phyloP scores from a whole-genome alignment of 805 yeast genomes.

The Jamesozyma spencerorum region DNA sequence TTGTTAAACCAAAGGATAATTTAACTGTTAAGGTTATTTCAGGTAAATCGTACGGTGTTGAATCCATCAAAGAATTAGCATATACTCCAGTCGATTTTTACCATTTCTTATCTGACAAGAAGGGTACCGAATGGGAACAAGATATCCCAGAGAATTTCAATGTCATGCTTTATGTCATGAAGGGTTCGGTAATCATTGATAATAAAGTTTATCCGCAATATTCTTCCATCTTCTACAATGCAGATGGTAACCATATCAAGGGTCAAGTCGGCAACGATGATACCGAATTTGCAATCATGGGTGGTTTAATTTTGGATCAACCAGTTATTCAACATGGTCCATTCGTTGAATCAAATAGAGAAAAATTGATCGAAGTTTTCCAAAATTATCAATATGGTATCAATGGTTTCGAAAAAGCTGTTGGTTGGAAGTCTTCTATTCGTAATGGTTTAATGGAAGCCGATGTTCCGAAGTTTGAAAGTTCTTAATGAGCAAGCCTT shows the following conservation, averaged over 20 bases:
- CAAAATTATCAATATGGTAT: slow-evolving; percentile 57
- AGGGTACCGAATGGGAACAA: slow-evolving; percentile 51
- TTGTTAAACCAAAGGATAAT: slow-evolving; percentile 50
- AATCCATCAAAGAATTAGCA: slow-evolving; percentile 64
- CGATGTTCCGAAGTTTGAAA: slow-evolving; percentile 8
- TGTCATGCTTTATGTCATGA: slow-evolving; percentile 56
- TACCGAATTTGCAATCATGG: slow-evolving; percentile 62
- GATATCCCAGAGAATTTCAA: slow-evolving; percentile 51
- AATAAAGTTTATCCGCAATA: slow-evolving; percentile 36
- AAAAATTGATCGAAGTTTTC: slow-evolving; percentile 60
- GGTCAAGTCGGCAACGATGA: slow-evolving; percentile 41
- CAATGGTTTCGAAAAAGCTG: slow-evolving; percentile 64
- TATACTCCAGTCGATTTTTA: slow-evolving; percentile 74
- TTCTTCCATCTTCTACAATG: slow-evolving; percentile 53
- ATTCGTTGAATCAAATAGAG: slow-evolving; percentile 67
- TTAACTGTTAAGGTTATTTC: slow-evolving; percentile 57
- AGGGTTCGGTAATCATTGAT: slow-evolving; percentile 47
- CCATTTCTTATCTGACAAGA: slow-evolving; percentile 54
- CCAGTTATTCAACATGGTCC: slow-evolving; percentile 83
- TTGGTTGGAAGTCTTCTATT: slow-evolving; percentile 44
- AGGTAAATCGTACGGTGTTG: slow-evolving; percentile 70
- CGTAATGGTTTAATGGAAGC: slow-evolving; percentile 27
- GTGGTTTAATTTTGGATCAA: slow-evolving; percentile 68
- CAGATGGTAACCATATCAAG: slow-evolving; percentile 53
- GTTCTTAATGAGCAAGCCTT: neutral